phyloP scores from a whole-genome alignment of 495 filamentous ascomycete genomes.

The Aspergillus sparsus region DNA sequence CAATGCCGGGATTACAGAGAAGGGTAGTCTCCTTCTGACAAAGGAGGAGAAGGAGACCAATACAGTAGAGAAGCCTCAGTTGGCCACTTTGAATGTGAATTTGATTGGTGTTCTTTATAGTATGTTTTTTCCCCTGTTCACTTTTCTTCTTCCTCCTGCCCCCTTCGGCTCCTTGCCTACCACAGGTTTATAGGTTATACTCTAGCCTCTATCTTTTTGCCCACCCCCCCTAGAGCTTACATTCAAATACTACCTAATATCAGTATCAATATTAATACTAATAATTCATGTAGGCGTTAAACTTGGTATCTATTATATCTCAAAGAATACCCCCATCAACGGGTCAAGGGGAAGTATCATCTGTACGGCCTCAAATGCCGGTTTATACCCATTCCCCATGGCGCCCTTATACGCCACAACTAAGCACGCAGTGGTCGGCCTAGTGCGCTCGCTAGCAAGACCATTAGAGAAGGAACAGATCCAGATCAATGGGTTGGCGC shows the following conservation, averaged over 20 bases:
- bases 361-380: constrained; percentile 59
- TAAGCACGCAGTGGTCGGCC: constrained; percentile 53
- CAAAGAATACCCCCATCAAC: constrained; percentile 36
- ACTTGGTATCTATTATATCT: constrained; percentile 54
- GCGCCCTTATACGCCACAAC: constrained; percentile 55
- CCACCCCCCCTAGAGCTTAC: too few species aligned
- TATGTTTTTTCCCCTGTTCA: constrained; percentile 29
- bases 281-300: constrained; percentile 42
- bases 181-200: too few species aligned
- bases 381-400: constrained; percentile 57
- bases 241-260: too few species aligned
- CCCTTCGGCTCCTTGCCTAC: too few species aligned
- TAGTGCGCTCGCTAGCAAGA: constrained; percentile 50
- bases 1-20: constrained; percentile 57
- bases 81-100: constrained; percentile 50
- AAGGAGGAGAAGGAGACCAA: constrained; percentile 21
- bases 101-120: constrained; percentile 50
- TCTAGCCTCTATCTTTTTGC: neutral
- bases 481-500: constrained; percentile 56
- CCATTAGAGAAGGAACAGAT: constrained; percentile 44
- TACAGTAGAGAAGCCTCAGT: constrained; percentile 38
- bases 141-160: neutral
- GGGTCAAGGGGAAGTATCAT: constrained; percentile 48
- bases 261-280: too few species aligned
- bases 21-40: constrained; percentile 35